Percentiles rank a stretch among this genome's conserved stretches.
These are phyloP conservation scores for Candida tetrigidarum DNA, from an alignment of 1,139 yeast genomes.

Conservation along the genomic window DNA sequence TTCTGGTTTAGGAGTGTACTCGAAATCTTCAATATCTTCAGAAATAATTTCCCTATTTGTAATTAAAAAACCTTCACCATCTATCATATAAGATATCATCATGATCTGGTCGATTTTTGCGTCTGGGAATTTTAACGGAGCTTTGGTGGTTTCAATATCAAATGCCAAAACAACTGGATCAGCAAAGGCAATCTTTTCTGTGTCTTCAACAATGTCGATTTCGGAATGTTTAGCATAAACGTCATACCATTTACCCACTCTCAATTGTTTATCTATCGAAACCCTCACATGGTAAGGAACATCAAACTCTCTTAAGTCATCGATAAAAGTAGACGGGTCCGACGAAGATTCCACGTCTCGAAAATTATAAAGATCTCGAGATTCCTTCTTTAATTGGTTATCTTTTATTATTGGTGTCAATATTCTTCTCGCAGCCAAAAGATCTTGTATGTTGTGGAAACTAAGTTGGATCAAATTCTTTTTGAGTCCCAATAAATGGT, in stretches of 20 bases:
- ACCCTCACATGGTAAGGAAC: slow-evolving; percentile 98
- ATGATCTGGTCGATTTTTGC: slow-evolving; percentile 90
- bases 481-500: slow-evolving; percentile 82
- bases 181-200: slow-evolving; percentile 87
- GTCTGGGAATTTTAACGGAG: slow-evolving; percentile 96
- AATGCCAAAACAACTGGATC: slow-evolving; percentile 97
- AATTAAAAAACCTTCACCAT: slow-evolving; percentile 93
- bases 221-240: slow-evolving; percentile 68
- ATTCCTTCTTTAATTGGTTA: slow-evolving; percentile 65
- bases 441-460: slow-evolving; percentile 77
- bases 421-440: slow-evolving; percentile 71
- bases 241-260: slow-evolving; percentile 97
- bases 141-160: slow-evolving; percentile 97
- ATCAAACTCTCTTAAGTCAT: slow-evolving; percentile 90
- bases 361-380: slow-evolving; percentile 65
- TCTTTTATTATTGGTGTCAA: slow-evolving; percentile 72
- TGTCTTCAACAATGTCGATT: slow-evolving; percentile 61
- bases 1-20: slow-evolving; percentile 97
- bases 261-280: slow-evolving; percentile 79
- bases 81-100: slow-evolving; percentile 99
- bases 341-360: slow-evolving; percentile 22
- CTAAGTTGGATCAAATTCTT: slow-evolving; percentile 66
- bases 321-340: slow-evolving; percentile 69
- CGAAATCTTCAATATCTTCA: slow-evolving; percentile 95
- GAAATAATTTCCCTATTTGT: slow-evolving; percentile 95